A percentile compares a stretch with the other conserved stretches of the same genome.
phyloP scores from a whole-genome alignment of 2,329 filamentous ascomycete genomes.

The Boeremia exigua region DNA sequence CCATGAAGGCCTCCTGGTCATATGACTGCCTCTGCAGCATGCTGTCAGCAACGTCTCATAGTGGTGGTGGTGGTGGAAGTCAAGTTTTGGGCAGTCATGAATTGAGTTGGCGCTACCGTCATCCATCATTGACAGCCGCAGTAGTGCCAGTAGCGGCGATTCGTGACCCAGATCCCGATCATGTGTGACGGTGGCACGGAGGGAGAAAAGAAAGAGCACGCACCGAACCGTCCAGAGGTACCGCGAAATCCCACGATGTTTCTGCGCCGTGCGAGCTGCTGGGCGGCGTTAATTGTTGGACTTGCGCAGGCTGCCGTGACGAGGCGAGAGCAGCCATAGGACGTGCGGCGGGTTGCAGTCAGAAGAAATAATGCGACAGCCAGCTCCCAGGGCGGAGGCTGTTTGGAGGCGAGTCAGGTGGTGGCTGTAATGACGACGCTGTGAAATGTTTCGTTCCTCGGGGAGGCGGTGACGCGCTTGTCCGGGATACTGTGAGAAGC shows the following conservation, averaged over 20 bases:
- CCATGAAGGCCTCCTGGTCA: conserved; percentile 45
- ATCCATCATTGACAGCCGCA: conserved; percentile 27
- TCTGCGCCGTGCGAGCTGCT: conserved; percentile 49
- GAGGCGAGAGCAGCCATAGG: conserved; percentile 45
- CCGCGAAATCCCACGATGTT: conserved; percentile 47
- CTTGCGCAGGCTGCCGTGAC: conserved; percentile 35
- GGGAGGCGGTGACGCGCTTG: conserved; percentile 14
- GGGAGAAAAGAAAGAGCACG: conserved; percentile 17
- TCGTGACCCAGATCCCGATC: neutral
- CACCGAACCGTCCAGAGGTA: conserved; percentile 46
- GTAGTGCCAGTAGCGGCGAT: conserved; percentile 27
- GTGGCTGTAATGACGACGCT: conserved; percentile 13
- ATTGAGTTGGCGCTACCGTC: conserved; percentile 29
- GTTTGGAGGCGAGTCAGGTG: conserved; percentile 6
- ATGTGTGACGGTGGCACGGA: conserved; percentile 5
- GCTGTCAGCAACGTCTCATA: conserved; percentile 28
- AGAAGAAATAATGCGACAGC: conserved; percentile 15
- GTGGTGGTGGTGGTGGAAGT: neutral
- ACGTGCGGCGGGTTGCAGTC: conserved; percentile 14
- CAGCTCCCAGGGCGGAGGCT: conserved; percentile 6
- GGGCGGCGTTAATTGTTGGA: conserved; percentile 48
- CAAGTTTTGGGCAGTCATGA: conserved; percentile 3
- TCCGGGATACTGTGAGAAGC: conserved; percentile 12
- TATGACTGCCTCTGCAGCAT: conserved; percentile 34
- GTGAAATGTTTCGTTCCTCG: conserved; percentile 11